Base-by-base conservation (phyloP, 2,329 filamentous ascomycete species). In the Penicillium hesseltinei region DNA sequence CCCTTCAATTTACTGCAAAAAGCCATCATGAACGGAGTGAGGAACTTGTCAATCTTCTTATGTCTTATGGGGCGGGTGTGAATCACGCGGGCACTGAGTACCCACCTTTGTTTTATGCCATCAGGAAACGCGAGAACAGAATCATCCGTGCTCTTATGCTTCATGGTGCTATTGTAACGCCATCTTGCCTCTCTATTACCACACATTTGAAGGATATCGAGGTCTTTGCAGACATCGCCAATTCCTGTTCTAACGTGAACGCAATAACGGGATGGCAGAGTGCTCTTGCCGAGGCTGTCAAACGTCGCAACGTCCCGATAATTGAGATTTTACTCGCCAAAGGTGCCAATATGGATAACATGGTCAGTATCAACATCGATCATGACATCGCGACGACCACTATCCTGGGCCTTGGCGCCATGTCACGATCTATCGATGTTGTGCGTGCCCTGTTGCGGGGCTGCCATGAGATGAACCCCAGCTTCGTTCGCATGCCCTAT, bases 21-120 rank as follows among this genome's bases (percentile, higher is more conserved):
- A 19, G 8, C n/a, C 2, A 29, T 0, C 9, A 29, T 7, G 17
- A 46, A 11, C 27, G 17, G 5, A 15, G 43, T 43, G 36, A 38
- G 21, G 31, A 49, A 25, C 45, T 54, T 42, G 27, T 58, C 23
- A 27, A 58, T 39, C 31, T 59, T 27, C 27, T 62, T 43, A 46
- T 62, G 38, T 50, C 33, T 3, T 21, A 61, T 46, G 60, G 58
- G 35, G 58, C 56, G 19, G 46, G 61, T 42, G 50, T 62, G 17
- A 58, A 57, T 50, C 33, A 51, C 23, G 52, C 55, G 2, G n/a
- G 38, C 25, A 48, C 44, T 48, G 11, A 10, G 4, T 3, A 48
- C 9, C 33, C 35, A 9, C 43, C 58, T 44, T 39, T 58, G 19
- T 39, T 46, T n/a, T 60, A 48, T 45, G 50, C 50, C 7, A 44